Percentiles rank a stretch among this genome's conserved stretches.
Conservation (phyloP, 495 filamentous ascomycete genomes). For the Podospora sp. region DNA sequence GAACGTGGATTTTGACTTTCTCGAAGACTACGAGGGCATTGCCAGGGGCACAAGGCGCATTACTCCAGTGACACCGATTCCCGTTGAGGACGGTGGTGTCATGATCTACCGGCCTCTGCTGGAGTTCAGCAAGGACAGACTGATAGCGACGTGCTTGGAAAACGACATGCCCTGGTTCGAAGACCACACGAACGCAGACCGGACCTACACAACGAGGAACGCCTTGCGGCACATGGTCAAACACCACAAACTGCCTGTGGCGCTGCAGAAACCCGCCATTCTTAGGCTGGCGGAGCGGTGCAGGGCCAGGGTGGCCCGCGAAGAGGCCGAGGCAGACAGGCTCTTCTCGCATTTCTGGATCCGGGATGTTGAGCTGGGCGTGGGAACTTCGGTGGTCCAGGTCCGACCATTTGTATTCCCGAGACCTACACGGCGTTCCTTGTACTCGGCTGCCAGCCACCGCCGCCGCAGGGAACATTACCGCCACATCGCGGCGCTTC, state of each 20-base stretch:
- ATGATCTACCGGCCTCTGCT: slow-evolving; percentile 76
- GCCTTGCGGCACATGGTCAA: slow-evolving; percentile 69
- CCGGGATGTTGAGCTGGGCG: slow-evolving; percentile 42
- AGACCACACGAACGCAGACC: slow-evolving; percentile 83
- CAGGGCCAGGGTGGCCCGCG: slow-evolving; percentile 28
- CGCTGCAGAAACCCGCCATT: slow-evolving; percentile 67
- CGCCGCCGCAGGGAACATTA: slow-evolving; percentile 35
- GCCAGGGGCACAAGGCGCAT: slow-evolving; percentile 22
- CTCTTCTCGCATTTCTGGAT: slow-evolving; percentile 38
- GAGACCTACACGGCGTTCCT: slow-evolving; percentile 17
- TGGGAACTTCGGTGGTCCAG: slow-evolving; percentile 46
- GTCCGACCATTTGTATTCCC: slow-evolving; percentile 37
- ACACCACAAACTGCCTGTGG: slow-evolving; percentile 63
- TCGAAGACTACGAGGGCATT: slow-evolving; percentile 31
- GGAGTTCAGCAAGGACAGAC: slow-evolving; percentile 66
- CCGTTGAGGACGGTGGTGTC: slow-evolving; percentile 69
- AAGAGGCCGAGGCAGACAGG: slow-evolving; percentile 40
- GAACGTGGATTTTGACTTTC: slow-evolving; percentile 17
- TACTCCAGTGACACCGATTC: slow-evolving; percentile 28
- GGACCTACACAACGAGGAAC: slow-evolving; percentile 76
- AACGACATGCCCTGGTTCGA: slow-evolving; percentile 73
- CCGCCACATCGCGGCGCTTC: slow-evolving; percentile 42
- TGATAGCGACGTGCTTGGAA: slow-evolving; percentile 72
- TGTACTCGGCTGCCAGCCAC: slow-evolving; percentile 24
- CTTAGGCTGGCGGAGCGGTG: slow-evolving; percentile 54